Evolutionary conservation across 1,139 yeast genomes (phyloP), one percentile per base, ranked within the genome.

Genomic region (Eremothecium cymbalariae): DNA sequence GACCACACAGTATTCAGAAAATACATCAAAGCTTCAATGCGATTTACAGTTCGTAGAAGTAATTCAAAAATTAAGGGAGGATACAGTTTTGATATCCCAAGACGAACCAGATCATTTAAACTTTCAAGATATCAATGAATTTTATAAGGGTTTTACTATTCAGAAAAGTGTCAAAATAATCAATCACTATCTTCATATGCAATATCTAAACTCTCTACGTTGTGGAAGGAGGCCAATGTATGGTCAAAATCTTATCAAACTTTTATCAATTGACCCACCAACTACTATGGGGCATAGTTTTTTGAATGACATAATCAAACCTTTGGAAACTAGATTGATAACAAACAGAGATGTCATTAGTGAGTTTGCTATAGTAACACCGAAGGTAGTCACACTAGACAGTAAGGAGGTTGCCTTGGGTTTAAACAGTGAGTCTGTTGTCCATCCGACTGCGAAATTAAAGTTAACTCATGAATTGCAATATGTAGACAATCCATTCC

Each of bases 301-400:
- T 13, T 16, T 27, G 30, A 22, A 34, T 11, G 37, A 39, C 8
- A 34, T 37, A 14, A 53, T 57, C 15, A 52, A 48, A 37, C 67
- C 65, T n/a, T 38, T 62, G 35, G 50, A 51, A 31, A 53, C 55
- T 17, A 60, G 62, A 42, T 35, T 56, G 60, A 72, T 72, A 45
- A 42, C 33, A 3, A 47, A 48, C 13, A 49, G 59, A 9, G 77
- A 74, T 20, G 59, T 66, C 0, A 69, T 90, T 40, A 86, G 84
- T 28, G 74, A 80, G 43, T 93, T 68, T 57, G 83, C 94, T 0
- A 93, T 85, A 44, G 71, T 90, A 3, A 90, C 98, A 0, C 98
- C 99, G 0, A 65, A 77, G 3, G 95, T 74, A 2, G 93, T 88
- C 4, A 73, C 86, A 1, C 64, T 83, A 39, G 93, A 88, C 53